These are phyloP conservation scores for Rhodomyrtus tomentosa DNA, from an alignment of 345 rosid species.

Conservation along the genomic window DNA sequence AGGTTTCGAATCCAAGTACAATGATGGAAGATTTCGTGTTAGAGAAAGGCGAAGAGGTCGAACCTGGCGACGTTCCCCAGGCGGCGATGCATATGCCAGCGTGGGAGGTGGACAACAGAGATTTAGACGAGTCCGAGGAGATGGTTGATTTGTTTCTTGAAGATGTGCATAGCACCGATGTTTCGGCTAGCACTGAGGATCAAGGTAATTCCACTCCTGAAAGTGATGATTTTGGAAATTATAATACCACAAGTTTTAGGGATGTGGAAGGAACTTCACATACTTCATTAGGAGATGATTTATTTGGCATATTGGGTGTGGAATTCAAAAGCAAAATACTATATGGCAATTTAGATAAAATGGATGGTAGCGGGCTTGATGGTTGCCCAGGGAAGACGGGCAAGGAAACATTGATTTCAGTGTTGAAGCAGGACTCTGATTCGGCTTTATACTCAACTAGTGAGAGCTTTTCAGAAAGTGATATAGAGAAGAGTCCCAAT, in stretches of 20 bases:
- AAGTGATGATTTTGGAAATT: constrained; percentile 12
- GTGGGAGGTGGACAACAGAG: too few relatives aligned
- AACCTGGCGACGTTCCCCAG: too few relatives aligned
- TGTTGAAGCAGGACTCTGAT: constrained; percentile 21
- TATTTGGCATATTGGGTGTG: constrained; percentile 69
- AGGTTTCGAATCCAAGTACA: too few relatives aligned
- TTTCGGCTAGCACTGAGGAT: too few relatives aligned
- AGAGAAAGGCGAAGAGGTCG: too few relatives aligned
- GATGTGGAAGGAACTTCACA: constrained; percentile 23
- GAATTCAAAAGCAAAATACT: constrained; percentile 54
- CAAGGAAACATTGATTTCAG: constrained; percentile 18
- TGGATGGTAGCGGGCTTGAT: constrained; percentile 8
- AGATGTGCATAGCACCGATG: too few relatives aligned
- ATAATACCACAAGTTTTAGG: constrained; percentile 2
- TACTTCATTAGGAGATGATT: constrained; percentile 51
- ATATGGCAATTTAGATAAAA: constrained; percentile 17
- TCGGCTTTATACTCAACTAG: constrained; percentile 25
- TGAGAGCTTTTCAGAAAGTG: constrained; percentile 18
- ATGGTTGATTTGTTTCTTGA: too few relatives aligned
- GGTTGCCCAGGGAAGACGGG: constrained; percentile 20
- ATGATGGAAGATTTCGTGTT: too few relatives aligned
- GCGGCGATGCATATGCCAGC: too few relatives aligned
- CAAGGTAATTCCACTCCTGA: too few relatives aligned
- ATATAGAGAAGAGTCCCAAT: too few relatives aligned
- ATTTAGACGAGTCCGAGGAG: too few relatives aligned